Evolutionary conservation across 345 rosid species (phyloP), one percentile per base, ranked within the genome.

Genomic region (Jatropha curcas): DNA sequence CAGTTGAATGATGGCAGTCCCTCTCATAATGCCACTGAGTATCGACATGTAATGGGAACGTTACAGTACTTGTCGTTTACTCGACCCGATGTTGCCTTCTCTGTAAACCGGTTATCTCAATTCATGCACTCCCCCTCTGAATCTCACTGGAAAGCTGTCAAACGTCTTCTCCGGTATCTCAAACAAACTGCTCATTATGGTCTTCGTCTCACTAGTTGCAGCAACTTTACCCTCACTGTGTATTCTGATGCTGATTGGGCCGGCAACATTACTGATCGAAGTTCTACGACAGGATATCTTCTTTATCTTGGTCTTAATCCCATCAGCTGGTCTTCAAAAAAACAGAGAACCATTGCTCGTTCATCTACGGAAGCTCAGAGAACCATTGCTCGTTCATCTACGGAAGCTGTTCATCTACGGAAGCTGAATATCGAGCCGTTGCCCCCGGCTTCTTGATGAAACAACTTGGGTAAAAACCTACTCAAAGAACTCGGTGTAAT

Each of bases 381-480:
- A n/a, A n/a, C n/a, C n/a, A n/a, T n/a, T n/a, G n/a, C n/a, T n/a
- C n/a, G n/a, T n/a, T n/a, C n/a, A n/a, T n/a, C n/a, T n/a, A n/a
- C n/a, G n/a, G n/a, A n/a, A n/a, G n/a, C n/a, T n/a, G n/a, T n/a
- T n/a, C n/a, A n/a, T n/a, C n/a, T n/a, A n/a, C n/a, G n/a, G n/a
- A n/a, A n/a, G n/a, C n/a, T n/a, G n/a, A n/a, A n/a, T n/a, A 17
- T 52, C 25, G 25, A 59, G 37, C n/a, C 7, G 22, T 59, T 59
- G 62, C 62, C 16, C 27, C 24, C n/a, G n/a, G 27, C n/a, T n/a
- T 12, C 35, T 30, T 28, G 62, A 27, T 59, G 22, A 59, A 59
- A 59, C 62, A 12, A 59, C 62, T 59, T 59, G 35, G 62, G 62
- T 7, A 59, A 59, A 59, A 59, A 59, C 28, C 35, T 59, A 1